phyloP scores from a whole-genome alignment of 2,329 filamentous ascomycete genomes.

The Didymella lethalis region DNA sequence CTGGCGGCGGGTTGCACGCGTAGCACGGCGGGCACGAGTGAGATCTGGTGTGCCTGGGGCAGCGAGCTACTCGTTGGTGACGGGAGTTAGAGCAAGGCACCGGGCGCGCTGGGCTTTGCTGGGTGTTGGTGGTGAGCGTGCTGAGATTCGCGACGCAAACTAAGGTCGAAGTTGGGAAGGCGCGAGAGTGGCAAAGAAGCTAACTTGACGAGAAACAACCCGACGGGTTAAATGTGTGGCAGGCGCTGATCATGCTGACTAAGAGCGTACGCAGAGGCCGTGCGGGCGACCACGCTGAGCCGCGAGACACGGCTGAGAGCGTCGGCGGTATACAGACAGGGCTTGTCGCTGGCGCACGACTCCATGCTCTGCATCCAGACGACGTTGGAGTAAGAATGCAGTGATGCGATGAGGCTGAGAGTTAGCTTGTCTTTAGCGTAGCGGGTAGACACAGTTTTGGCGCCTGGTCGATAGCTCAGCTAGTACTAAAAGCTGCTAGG shows the following conservation, averaged over 20 bases:
- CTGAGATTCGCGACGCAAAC: slow-evolving; percentile 50
- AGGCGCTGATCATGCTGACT: slow-evolving; percentile 36
- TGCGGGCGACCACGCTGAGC: slow-evolving; percentile 7
- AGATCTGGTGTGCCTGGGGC: slow-evolving; percentile 32
- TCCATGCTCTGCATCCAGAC: slow-evolving; percentile 24
- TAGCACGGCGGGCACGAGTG: slow-evolving; percentile 35
- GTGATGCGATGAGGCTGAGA: slow-evolving; percentile 43
- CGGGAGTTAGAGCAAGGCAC: slow-evolving; percentile 42
- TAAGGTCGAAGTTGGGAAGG: slow-evolving; percentile 51
- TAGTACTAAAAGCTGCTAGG: slow-evolving; percentile 35
- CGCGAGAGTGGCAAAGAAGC: slow-evolving; percentile 40
- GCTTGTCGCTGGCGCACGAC: slow-evolving; percentile 17
- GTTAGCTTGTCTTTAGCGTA: slow-evolving; percentile 39
- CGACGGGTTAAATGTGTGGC: slow-evolving; percentile 25
- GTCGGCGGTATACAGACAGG: slow-evolving; percentile 18
- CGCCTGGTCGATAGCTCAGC: slow-evolving; percentile 30
- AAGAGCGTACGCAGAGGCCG: slow-evolving; percentile 20
- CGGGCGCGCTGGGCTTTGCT: slow-evolving; percentile 27
- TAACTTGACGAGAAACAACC: slow-evolving; percentile 25
- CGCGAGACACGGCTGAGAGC: slow-evolving; percentile 17
- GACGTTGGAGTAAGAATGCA: slow-evolving; percentile 37
- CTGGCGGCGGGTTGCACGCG: slow-evolving; percentile 44
- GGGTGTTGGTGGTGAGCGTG: slow-evolving; percentile 33
- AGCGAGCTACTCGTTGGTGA: slow-evolving; percentile 32
- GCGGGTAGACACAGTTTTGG: slow-evolving; percentile 24